Percentiles rank a stretch among this genome's conserved stretches.
phyloP scores from a whole-genome alignment of 2,329 filamentous ascomycete species.

The Penicillium griseofulvum region DNA sequence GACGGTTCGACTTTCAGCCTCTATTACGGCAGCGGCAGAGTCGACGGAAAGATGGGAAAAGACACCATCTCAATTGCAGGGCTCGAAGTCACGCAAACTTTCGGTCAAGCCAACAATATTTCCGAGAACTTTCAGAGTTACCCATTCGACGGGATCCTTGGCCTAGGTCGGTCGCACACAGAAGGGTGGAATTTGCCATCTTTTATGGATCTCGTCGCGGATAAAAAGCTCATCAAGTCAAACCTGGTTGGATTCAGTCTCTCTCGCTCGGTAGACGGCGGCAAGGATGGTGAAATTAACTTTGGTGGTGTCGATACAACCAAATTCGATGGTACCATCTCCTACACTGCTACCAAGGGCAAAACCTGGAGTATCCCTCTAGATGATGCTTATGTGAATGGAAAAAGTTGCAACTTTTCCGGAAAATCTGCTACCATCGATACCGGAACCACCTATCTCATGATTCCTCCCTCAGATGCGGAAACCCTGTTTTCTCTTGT shows the following conservation, averaged over 20 bases:
- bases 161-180: constrained; percentile 64
- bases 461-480: constrained; percentile 68
- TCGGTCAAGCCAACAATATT: constrained; percentile 70
- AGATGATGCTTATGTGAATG: constrained; percentile 63
- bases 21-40: constrained; percentile 73
- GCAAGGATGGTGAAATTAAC: constrained; percentile 71
- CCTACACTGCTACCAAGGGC: constrained; percentile 59
- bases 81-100: constrained; percentile 61
- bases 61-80: constrained; percentile 68
- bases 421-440: constrained; percentile 70
- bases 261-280: constrained; percentile 63
- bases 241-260: constrained; percentile 72
- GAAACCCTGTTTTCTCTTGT: constrained; percentile 66
- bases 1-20: constrained; percentile 58
- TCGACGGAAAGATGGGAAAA: constrained; percentile 63
- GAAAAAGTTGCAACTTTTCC: constrained; percentile 54
- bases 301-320: constrained; percentile 68
- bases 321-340: constrained; percentile 66
- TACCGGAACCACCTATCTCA: constrained; percentile 76
- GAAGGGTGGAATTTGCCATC: constrained; percentile 55
- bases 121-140: constrained; percentile 74
- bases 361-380: constrained; percentile 72
- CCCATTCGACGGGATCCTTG: constrained; percentile 84
- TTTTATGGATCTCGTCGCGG: constrained; percentile 62
- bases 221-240: constrained; percentile 56